Evolutionary conservation across 2,329 filamentous ascomycete species (phyloP).

Genomic region (Alternaria burnsii): DNA sequence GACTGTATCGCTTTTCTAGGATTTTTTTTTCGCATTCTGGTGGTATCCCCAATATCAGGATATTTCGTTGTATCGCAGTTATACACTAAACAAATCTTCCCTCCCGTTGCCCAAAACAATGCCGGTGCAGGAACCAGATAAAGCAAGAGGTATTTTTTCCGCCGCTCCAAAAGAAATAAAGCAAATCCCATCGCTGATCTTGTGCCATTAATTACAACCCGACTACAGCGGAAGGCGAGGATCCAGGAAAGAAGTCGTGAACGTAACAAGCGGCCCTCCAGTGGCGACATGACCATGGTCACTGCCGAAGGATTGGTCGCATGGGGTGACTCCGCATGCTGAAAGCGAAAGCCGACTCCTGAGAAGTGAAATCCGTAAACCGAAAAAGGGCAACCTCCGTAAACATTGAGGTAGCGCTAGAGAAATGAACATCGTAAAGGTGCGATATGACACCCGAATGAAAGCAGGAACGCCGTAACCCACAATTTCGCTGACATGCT

Average conservation of each 20-base stretch:
- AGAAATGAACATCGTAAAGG: constrained; percentile 41
- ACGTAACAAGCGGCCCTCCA: constrained; percentile 29
- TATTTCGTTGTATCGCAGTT: constrained; percentile 33
- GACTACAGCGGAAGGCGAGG: constrained; percentile 36
- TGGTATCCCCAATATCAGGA: constrained; percentile 29
- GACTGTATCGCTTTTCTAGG: constrained; percentile 31
- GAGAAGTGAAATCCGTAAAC: constrained; percentile 45
- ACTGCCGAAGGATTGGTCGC: constrained; percentile 16
- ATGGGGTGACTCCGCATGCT: constrained; percentile 27
- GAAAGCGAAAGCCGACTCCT: constrained; percentile 29
- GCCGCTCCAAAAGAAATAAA: constrained; percentile 32
- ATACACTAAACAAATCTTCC: constrained; percentile 29
- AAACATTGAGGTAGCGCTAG: constrained; percentile 35
- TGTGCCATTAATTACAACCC: constrained; percentile 53
- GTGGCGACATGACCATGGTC: constrained; percentile 11
- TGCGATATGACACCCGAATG: constrained; percentile 33
- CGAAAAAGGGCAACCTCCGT: constrained; percentile 29
- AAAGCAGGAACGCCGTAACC: constrained; percentile 41
- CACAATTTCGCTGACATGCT: constrained; percentile 47
- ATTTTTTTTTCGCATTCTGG: constrained; percentile 40
- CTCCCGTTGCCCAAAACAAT: constrained; percentile 30
- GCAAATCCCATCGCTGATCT: constrained; percentile 40
- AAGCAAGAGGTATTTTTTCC: constrained; percentile 35
- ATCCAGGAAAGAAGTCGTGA: constrained; percentile 39
- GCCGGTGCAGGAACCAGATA: constrained; percentile 35